These are phyloP conservation scores for Solanum chiquidenum DNA, from an alignment of 257 asterid genomes.

Conservation along the genomic window DNA sequence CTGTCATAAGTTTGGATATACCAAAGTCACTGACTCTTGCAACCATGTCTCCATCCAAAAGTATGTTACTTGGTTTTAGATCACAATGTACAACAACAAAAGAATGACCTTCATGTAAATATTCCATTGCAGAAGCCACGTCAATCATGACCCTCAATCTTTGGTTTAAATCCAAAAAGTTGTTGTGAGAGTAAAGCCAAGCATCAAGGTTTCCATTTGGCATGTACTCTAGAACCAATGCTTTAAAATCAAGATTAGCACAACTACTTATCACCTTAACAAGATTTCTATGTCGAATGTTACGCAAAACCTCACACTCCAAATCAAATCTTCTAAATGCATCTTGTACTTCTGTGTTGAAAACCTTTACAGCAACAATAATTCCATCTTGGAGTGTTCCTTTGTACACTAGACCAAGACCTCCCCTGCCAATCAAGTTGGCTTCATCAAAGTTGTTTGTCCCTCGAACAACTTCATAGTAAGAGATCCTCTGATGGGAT, in stretches of 20 bases:
- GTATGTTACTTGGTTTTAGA: neutral
- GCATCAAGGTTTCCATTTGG: neutral
- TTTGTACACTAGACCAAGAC: neutral
- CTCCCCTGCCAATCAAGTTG: constrained; percentile 5
- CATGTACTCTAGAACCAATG: neutral
- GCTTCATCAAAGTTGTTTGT: constrained; percentile 2
- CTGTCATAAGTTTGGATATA: neutral
- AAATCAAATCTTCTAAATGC: neutral
- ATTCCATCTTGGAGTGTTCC: neutral
- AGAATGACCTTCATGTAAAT: neutral
- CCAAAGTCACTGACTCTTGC: neutral
- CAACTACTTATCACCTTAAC: constrained; percentile 1
- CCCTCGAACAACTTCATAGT: neutral
- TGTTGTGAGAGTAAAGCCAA: constrained; percentile 3
- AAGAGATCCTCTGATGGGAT: neutral
- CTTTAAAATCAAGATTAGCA: neutral
- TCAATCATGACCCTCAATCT: constrained; percentile 2
- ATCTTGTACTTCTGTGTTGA: neutral
- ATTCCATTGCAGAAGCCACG: constrained; percentile 1
- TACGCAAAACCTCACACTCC: constrained; percentile 2
- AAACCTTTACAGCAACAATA: neutral
- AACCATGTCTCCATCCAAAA: neutral
- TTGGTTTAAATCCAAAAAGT: neutral
- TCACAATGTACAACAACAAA: constrained; percentile 1
- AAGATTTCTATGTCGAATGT: constrained; percentile 8